Evolutionary conservation across 78 protist species (phyloP).

Genomic region (Dictyostelium purpureum): DNA sequence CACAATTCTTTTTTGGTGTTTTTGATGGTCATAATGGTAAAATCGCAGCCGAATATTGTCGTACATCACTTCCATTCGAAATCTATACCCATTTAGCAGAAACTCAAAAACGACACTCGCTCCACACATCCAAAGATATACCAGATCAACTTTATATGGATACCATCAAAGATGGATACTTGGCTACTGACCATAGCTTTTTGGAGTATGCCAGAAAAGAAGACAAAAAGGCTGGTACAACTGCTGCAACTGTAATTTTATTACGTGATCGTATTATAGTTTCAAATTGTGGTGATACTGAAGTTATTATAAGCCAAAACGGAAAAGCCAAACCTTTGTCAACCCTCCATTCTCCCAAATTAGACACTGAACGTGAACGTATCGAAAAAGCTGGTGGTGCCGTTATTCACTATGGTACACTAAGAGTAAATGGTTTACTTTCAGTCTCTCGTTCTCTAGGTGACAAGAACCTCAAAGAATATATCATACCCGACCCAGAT

Average conservation of each 20-base stretch:
- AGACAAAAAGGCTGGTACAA: slow-evolving; percentile 67
- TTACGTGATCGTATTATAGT: background rate
- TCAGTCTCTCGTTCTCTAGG: slow-evolving; percentile 73
- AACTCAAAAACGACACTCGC: background rate
- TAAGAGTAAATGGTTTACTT: slow-evolving; percentile 70
- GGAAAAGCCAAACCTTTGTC: slow-evolving; percentile 23
- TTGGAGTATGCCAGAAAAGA: slow-evolving; percentile 50
- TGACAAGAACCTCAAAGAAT: slow-evolving; percentile 55
- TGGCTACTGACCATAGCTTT: slow-evolving; percentile 19
- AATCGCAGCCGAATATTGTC: slow-evolving; percentile 68
- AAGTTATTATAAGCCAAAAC: slow-evolving; percentile 30
- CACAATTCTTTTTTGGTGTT: slow-evolving; percentile 66
- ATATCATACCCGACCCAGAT: slow-evolving; percentile 32
- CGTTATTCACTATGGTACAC: slow-evolving; percentile 69
- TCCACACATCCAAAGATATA: background rate
- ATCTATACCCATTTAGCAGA: background rate
- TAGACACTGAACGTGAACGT: slow-evolving; percentile 45
- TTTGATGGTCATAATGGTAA: slow-evolving; percentile 82
- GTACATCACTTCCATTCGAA: slow-evolving; percentile 25
- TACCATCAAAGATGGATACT: background rate
- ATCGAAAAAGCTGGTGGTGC: slow-evolving; percentile 59
- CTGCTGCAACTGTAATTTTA: slow-evolving; percentile 52
- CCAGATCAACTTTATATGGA: background rate
- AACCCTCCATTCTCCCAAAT: slow-evolving; percentile 34
- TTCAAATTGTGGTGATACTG: slow-evolving; percentile 70